Conservation (phyloP, 2,329 filamentous ascomycete genomes). For the Lasiodiplodia hormozganensis region DNA sequence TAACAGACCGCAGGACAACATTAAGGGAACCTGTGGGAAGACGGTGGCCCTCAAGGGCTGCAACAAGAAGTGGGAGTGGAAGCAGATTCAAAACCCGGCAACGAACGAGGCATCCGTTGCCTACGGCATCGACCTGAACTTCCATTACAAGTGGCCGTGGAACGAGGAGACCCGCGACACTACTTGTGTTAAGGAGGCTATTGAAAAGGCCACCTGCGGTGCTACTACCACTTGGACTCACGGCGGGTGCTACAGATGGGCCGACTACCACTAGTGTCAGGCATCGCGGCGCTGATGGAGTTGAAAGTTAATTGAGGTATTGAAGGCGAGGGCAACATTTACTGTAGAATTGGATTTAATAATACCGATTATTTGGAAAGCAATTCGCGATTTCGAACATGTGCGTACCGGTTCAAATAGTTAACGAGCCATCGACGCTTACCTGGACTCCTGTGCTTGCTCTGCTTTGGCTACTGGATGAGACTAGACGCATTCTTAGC, state of each 20-base stretch:
- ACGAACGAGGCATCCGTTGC: not conserved
- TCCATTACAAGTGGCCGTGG: not conserved
- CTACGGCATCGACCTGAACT: slow-evolving; percentile 1
- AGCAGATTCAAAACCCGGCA: not conserved
- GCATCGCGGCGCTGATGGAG: not conserved
- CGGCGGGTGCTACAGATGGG: not conserved
- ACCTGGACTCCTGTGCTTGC: too few species aligned
- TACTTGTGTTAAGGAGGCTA: not conserved
- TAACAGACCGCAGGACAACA: not conserved
- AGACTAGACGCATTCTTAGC: too few species aligned
- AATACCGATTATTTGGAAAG: too few species aligned
- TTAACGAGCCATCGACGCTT: too few species aligned
- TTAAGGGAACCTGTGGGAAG: not conserved
- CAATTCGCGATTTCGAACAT: too few species aligned
- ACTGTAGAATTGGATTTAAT: too few species aligned
- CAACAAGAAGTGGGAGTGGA: slow-evolving; percentile 1
- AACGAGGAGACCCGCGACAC: not conserved
- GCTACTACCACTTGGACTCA: not conserved
- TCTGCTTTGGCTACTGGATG: too few species aligned
- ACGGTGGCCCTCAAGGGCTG: not conserved
- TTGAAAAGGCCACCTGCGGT: not conserved
- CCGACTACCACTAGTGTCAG: not conserved
- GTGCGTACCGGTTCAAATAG: too few species aligned
- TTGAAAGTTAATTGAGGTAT: too few species aligned
- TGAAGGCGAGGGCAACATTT: too few species aligned